These are phyloP conservation scores for Themeda triandra DNA, from an alignment of 176 grass and related monocot genomes.

Conservation along the genomic window DNA sequence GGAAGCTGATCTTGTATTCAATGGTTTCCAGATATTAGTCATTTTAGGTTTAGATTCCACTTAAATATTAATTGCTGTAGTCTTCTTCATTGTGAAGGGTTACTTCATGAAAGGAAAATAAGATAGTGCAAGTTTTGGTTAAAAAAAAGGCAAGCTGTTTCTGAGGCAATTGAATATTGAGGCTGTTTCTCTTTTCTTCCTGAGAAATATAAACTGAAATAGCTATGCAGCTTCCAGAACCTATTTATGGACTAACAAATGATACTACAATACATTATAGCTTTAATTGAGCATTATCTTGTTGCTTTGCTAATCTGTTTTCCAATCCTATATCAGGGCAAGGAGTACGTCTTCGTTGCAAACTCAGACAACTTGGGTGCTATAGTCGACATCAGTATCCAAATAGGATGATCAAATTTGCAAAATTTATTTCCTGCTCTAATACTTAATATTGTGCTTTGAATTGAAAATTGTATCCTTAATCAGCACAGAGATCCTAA, in stretches of 20 bases:
- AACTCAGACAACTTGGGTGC: constrained; percentile 99
- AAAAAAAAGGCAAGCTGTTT: not conserved
- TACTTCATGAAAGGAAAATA: not conserved
- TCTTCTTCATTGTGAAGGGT: not conserved
- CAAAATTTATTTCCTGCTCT: not conserved
- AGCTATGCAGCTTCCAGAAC: not conserved
- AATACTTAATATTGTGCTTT: not conserved
- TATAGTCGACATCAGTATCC: constrained; percentile 91
- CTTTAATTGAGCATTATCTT: not conserved
- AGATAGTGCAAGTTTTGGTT: not conserved
- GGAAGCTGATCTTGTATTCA: not conserved
- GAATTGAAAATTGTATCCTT: constrained; percentile 26
- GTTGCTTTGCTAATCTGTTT: constrained; percentile 29
- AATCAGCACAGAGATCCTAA: constrained; percentile 77
- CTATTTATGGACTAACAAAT: not conserved
- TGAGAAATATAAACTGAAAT: not conserved
- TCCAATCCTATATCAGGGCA: constrained; percentile 61
- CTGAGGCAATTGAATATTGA: not conserved
- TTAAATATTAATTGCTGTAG: not conserved
- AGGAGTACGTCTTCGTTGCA: constrained; percentile 95
- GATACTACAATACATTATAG: not conserved
- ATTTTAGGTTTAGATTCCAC: not conserved
- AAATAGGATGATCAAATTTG: constrained; percentile 13
- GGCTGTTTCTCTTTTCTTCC: not conserved
- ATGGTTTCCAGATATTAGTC: constrained; percentile 11